Evolutionary conservation across 2,329 filamentous ascomycete genomes (phyloP).

Genomic region (Pyrenophora seminiperda): DNA sequence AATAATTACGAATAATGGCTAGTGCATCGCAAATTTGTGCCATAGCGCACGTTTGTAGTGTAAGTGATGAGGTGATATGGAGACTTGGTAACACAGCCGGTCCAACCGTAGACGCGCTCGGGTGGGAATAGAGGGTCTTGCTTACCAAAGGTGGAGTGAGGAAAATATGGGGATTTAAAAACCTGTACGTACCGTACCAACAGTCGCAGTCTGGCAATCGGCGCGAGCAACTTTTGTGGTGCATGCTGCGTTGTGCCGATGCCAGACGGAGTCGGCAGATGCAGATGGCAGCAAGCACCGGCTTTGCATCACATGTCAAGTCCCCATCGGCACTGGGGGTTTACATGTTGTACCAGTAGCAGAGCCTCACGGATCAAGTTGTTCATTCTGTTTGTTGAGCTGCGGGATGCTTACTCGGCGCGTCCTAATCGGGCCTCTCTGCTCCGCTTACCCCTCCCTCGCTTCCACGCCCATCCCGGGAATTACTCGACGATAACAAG

Average conservation of each 20-base stretch:
- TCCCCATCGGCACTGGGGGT: neutral
- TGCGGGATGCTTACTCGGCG: conserved; percentile 13
- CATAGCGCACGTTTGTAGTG: conserved; percentile 11
- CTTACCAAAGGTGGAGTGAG: conserved; percentile 11
- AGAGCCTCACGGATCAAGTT: conserved; percentile 11
- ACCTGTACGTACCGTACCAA: conserved; percentile 8
- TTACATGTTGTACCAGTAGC: conserved; percentile 3
- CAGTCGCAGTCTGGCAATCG: conserved; percentile 5
- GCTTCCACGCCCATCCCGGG: conserved; percentile 10
- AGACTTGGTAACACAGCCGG: conserved; percentile 17
- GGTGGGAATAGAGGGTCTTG: conserved; percentile 4
- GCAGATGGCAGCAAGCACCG: conserved; percentile 1
- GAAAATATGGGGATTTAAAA: conserved; percentile 7
- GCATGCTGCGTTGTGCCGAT: conserved; percentile 17
- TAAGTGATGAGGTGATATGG: conserved; percentile 15
- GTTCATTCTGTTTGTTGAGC: conserved; percentile 17
- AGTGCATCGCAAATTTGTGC: conserved; percentile 21
- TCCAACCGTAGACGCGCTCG: conserved; percentile 12
- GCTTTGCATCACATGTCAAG: conserved; percentile 9
- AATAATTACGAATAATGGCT: conserved; percentile 8
- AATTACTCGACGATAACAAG: conserved; percentile 10
- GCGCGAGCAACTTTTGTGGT: conserved; percentile 2
- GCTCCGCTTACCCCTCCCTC: conserved; percentile 18
- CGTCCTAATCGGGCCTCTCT: conserved; percentile 14
- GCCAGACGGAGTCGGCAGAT: conserved; percentile 7